Conservation (phyloP, 1,284 basidiomycete species). For the Golubevia pallescens region DNA sequence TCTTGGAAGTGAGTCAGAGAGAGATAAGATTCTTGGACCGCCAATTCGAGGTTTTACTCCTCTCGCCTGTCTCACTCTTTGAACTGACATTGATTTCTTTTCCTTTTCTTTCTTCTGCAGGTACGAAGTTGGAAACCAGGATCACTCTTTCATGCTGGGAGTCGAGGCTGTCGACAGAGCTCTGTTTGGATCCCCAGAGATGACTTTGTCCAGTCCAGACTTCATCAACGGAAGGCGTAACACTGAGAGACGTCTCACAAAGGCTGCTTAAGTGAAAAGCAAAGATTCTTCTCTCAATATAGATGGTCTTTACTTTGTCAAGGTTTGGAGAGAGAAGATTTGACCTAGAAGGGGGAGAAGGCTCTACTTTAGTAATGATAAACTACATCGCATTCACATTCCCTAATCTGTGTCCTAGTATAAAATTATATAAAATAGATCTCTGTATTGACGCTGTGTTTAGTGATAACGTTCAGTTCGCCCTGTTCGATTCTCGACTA, state of each 20-base stretch:
- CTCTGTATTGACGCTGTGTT: too few species aligned
- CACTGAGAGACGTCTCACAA: conserved; percentile 64
- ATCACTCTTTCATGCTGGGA: conserved; percentile 69
- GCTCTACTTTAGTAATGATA: too few species aligned
- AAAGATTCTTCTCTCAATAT: neutral
- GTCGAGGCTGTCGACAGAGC: conserved; percentile 68
- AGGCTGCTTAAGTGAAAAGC: conserved; percentile 16
- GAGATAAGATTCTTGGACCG: neutral
- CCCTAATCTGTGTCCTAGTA: too few species aligned
- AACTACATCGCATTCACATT: too few species aligned
- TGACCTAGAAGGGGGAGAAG: too few species aligned
- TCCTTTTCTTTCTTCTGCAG: neutral
- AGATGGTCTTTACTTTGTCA: too few species aligned
- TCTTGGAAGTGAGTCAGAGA: conserved; percentile 49
- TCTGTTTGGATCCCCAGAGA: conserved; percentile 66
- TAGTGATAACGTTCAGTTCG: too few species aligned
- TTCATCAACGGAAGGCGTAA: conserved; percentile 68
- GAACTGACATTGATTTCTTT: neutral
- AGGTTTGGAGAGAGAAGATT: too few species aligned
- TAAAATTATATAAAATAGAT: too few species aligned
- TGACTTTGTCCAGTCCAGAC: conserved; percentile 65
- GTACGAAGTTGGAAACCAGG: conserved; percentile 68
- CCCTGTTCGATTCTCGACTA: too few species aligned
- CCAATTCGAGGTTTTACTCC: neutral
- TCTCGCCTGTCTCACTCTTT: neutral